phyloP scores from a whole-genome alignment of 768 basidiomycete species.

The Kwoniella sp. region DNA sequence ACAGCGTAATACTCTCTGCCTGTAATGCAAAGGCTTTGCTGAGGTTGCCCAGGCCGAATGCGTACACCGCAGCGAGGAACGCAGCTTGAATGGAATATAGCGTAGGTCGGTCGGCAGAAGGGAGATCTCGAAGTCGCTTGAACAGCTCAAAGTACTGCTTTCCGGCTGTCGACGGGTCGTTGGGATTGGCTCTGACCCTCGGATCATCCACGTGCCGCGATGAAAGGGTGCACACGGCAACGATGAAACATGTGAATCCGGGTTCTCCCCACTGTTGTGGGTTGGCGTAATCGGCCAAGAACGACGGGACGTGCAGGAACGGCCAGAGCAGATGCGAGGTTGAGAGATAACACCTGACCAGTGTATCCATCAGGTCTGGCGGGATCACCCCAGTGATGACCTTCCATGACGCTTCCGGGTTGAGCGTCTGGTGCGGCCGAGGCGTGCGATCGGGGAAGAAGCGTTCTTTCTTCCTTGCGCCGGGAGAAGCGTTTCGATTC shows the following conservation, averaged over 20 bases:
- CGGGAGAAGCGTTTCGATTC: conserved; percentile 14
- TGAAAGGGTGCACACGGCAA: conserved; percentile 84
- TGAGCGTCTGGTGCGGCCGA: conserved; percentile 65
- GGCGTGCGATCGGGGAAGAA: conserved; percentile 78
- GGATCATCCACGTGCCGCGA: conserved; percentile 90
- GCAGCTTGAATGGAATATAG: conserved; percentile 87
- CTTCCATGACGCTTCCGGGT: conserved; percentile 83
- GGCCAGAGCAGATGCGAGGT: conserved; percentile 91
- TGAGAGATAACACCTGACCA: conserved; percentile 64
- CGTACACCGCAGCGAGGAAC: conserved; percentile 86
- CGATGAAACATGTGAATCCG: conserved; percentile 88
- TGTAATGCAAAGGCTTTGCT: conserved; percentile 80
- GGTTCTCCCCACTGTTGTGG: conserved; percentile 94
- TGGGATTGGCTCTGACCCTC: conserved; percentile 74
- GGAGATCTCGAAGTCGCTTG: conserved; percentile 76
- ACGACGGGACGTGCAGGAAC: conserved; percentile 85
- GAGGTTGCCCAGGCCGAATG: conserved; percentile 81
- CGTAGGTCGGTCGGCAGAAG: conserved; percentile 81
- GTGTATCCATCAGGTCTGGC: conserved; percentile 84
- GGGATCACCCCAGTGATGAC: conserved; percentile 78
- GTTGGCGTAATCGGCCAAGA: conserved; percentile 84
- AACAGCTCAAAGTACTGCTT: conserved; percentile 89
- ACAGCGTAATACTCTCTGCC: conserved; percentile 80
- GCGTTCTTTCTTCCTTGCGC: conserved; percentile 20
- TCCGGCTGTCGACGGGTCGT: conserved; percentile 80